Evolutionary conservation across 495 filamentous ascomycete species (phyloP), one percentile per base, ranked within the genome.

Genomic region (Lichenothelia convexa): DNA sequence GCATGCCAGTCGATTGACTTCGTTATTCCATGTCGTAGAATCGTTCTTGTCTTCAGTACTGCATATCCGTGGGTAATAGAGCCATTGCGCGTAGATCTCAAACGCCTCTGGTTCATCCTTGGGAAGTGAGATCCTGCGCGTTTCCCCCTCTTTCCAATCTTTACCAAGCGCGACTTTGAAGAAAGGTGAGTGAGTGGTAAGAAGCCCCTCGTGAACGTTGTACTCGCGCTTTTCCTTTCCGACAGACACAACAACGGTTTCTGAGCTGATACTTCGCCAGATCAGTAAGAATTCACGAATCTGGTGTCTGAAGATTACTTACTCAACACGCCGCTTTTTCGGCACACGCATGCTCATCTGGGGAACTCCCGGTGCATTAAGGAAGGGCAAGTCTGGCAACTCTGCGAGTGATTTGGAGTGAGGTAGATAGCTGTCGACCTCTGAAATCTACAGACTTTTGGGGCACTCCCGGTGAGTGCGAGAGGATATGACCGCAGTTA

Each of bases 211-310:
- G 21, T 41, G 32, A 6, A 41, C 32, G 9, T 29, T 35, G 19
- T 26, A 26, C 6, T 5, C 9, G 9, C 21, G 1, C 1, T 24
- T 9, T 3, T 12, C 20, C 11, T 8, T 15, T 30, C 39, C 32
- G 12, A 41, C 39, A 12, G 26, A 18, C 3, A 41, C 39, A 36
- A 22, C 29, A 23, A 41, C 34, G 7, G 23, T 41, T 13, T 29
- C 15, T 29, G 24, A 29, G n/a, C n/a, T n/a, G n/a, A n/a, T n/a
- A n/a, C n/a, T n/a, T n/a, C 24, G 9, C 24, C 24, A 29, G 24
- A 29, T 13, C 15, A 29, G 24, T 13, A 29, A 29, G 24, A 29
- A 29, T 11, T 29, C 9, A 29, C 24, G 1, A 1, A 13, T 29
- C 24, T n/a, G n/a, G n/a, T n/a, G n/a, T n/a, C n/a, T n/a, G n/a